Evolutionary conservation across 148 eudicot species (phyloP).

Genomic region (Vaccinium vitisidaea): DNA sequence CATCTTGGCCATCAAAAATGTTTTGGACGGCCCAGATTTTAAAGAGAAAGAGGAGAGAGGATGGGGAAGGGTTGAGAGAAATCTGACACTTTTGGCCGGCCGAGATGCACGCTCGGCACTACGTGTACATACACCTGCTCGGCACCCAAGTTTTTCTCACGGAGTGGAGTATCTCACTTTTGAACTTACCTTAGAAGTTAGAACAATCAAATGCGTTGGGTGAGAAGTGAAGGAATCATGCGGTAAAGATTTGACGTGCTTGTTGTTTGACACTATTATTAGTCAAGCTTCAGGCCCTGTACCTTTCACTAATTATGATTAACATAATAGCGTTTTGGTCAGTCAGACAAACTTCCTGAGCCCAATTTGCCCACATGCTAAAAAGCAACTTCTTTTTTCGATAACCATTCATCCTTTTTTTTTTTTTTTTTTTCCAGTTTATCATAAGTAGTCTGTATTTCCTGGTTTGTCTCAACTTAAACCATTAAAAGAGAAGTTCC

Average conservation of each 20-base stretch:
- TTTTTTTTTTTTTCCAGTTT: neutral
- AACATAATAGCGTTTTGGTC: too few species aligned
- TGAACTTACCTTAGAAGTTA: too few species aligned
- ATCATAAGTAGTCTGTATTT: neutral
- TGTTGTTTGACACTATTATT: neutral
- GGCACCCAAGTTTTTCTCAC: too few species aligned
- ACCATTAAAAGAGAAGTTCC: too few species aligned
- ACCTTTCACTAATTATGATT: neutral
- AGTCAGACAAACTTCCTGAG: neutral
- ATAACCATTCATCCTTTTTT: neutral
- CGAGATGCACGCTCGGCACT: too few species aligned
- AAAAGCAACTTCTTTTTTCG: neutral
- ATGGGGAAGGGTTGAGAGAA: too few species aligned
- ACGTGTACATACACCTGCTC: too few species aligned
- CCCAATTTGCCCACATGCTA: neutral
- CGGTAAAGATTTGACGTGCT: neutral
- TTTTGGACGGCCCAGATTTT: too few species aligned
- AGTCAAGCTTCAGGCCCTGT: neutral
- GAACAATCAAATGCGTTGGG: neutral
- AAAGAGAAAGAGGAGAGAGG: too few species aligned
- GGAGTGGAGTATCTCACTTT: too few species aligned
- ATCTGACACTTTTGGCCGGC: too few species aligned
- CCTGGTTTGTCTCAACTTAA: neutral
- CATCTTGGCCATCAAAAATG: too few species aligned
- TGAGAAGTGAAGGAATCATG: neutral